Percentiles rank a stretch among this genome's conserved stretches.
Conservation (phyloP, 139 green algal genomes). For the Deuterostichococcus epilithicus region DNA sequence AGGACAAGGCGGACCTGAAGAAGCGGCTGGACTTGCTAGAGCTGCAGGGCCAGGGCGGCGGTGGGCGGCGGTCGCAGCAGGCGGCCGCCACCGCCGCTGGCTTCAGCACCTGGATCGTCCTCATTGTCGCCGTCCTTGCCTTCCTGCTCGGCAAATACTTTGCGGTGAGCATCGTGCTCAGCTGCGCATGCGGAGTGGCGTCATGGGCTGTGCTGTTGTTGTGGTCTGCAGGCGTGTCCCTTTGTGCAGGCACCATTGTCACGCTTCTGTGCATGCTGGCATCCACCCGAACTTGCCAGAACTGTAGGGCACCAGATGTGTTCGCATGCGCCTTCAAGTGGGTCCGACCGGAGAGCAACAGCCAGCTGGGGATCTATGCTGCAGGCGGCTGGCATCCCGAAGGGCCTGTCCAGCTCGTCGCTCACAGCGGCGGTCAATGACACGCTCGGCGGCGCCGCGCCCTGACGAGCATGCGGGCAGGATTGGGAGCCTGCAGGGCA, state of each 20-base stretch:
- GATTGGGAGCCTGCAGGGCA: too few species aligned
- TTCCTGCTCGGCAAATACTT: constrained; percentile 38
- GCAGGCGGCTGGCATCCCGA: background rate
- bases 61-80: background rate
- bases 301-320: too few species aligned
- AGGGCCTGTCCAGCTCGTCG: background rate
- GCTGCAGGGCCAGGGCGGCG: constrained; percentile 5
- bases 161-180: background rate
- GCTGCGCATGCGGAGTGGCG: too few species aligned
- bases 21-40: constrained; percentile 32
- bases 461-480: too few species aligned
- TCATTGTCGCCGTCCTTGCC: constrained; percentile 44
- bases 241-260: too few species aligned
- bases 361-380: too few species aligned
- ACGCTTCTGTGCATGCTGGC: too few species aligned
- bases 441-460: background rate
- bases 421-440: background rate
- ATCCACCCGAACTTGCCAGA: too few species aligned
- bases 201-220: too few species aligned
- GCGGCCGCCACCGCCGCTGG: background rate
- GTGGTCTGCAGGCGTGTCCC: too few species aligned
- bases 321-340: too few species aligned
- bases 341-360: too few species aligned
- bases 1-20: constrained; percentile 34
- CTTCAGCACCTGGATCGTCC: constrained; percentile 36